These are phyloP conservation scores for Blastobotrys peoriensis DNA, from an alignment of 805 yeast species.

Conservation along the genomic window DNA sequence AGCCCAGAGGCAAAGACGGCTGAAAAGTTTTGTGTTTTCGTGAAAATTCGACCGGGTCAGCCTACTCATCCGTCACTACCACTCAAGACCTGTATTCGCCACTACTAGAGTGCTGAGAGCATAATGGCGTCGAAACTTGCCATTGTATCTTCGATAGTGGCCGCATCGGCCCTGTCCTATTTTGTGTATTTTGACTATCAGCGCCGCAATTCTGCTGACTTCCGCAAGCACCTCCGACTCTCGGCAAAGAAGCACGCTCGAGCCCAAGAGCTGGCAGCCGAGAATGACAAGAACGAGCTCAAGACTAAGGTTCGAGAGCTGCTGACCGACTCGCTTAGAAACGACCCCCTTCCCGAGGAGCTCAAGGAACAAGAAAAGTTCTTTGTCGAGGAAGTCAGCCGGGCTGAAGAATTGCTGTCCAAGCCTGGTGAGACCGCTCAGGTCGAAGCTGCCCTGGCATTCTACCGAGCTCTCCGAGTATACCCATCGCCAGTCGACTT, in stretches of 20 bases:
- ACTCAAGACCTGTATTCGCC: too few relatives aligned
- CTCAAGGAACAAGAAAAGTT: conserved; percentile 63
- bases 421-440: conserved; percentile 51
- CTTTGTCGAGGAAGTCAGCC: conserved; percentile 76
- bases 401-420: conserved; percentile 75
- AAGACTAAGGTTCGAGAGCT: conserved; percentile 55
- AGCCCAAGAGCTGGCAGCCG: conserved; percentile 49
- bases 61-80: too few relatives aligned
- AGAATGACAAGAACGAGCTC: conserved; percentile 50
- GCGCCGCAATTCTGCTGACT: conserved; percentile 76
- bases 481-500: conserved; percentile 95
- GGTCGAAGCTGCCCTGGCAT: conserved; percentile 77
- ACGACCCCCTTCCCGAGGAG: conserved; percentile 71
- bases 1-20: too few relatives aligned
- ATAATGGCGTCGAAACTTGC: conserved; percentile 32
- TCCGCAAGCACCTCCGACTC: conserved; percentile 70
- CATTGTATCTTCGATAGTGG: conserved; percentile 27
- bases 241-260: conserved; percentile 57
- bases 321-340: conserved; percentile 56
- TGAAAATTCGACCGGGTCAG: too few relatives aligned
- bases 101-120: too few relatives aligned
- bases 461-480: conserved; percentile 88
- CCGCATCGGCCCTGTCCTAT: conserved; percentile 41
- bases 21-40: too few relatives aligned
- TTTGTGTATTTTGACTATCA: conserved; percentile 86